Evolutionary conservation across 371 early-diverging fungal species (phyloP).

Genomic region (Haplosporangium sp.): DNA sequence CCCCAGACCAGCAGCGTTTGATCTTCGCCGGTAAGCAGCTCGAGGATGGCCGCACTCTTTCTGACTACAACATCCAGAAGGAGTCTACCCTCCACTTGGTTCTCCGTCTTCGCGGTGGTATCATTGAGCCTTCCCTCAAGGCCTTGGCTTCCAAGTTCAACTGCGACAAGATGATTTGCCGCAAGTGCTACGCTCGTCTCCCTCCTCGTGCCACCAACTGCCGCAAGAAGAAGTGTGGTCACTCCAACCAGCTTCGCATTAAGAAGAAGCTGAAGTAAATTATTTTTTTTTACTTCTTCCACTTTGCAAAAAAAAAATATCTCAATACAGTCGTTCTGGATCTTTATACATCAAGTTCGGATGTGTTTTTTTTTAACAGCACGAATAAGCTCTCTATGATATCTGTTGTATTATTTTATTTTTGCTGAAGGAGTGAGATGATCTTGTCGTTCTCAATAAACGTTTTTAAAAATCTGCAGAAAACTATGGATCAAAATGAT

Average conservation of each 20-base stretch:
- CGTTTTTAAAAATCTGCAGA: not conserved
- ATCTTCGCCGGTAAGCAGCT: slow-evolving; percentile 99
- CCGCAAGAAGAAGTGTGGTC: slow-evolving; percentile 99
- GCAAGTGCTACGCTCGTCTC: slow-evolving; percentile 99
- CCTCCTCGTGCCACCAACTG: slow-evolving; percentile 99
- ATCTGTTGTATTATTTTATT: not conserved
- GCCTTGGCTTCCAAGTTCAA: slow-evolving; percentile 98
- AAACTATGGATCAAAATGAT: not conserved
- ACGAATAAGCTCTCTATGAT: not conserved
- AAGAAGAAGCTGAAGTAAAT: slow-evolving; percentile 89
- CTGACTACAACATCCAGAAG: slow-evolving; percentile 94
- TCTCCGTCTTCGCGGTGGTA: slow-evolving; percentile 97
- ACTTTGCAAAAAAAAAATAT: too few species aligned
- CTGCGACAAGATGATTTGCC: slow-evolving; percentile 99
- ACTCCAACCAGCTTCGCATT: slow-evolving; percentile 98
- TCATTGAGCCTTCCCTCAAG: slow-evolving; percentile 97
- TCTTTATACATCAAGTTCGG: not conserved
- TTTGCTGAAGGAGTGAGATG: not conserved
- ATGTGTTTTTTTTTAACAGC: not conserved
- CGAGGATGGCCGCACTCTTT: slow-evolving; percentile 95
- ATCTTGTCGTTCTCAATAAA: not conserved
- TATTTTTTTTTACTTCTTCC: not conserved
- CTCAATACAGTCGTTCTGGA: not conserved
- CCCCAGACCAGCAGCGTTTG: slow-evolving; percentile 99
- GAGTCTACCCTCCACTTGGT: slow-evolving; percentile 99